A percentile compares a stretch with the other conserved stretches of the same genome.
phyloP scores from a whole-genome alignment of 768 basidiomycete genomes.

The Trametes cinnabarina region DNA sequence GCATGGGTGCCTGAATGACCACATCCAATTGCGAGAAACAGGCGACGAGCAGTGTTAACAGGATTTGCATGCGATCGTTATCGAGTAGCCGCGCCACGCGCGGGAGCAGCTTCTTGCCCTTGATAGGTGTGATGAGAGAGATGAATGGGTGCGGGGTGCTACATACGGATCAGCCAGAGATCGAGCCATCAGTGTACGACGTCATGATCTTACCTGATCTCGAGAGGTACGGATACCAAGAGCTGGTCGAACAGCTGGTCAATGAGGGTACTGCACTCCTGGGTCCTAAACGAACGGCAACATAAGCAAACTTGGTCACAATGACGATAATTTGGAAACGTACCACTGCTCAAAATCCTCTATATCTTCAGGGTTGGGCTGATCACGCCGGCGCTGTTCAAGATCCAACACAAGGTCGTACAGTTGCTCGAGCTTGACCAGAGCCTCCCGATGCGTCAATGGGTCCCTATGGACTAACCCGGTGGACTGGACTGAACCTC shows the following conservation, averaged over 20 bases:
- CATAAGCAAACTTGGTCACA: background rate
- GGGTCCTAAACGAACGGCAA: conserved; percentile 43
- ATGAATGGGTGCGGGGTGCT: conserved; percentile 97
- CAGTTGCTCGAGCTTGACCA: conserved; percentile 76
- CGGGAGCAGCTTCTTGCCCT: conserved; percentile 91
- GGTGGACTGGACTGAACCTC: conserved; percentile 43
- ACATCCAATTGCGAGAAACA: conserved; percentile 95
- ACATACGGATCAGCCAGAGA: conserved; percentile 1
- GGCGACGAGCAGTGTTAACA: conserved; percentile 88
- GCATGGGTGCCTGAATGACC: conserved; percentile 68
- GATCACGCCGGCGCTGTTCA: conserved; percentile 81
- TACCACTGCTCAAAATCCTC: conserved; percentile 47
- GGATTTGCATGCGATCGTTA: conserved; percentile 75
- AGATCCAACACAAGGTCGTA: conserved; percentile 83
- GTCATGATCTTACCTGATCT: conserved; percentile 66
- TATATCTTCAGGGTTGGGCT: conserved; percentile 62
- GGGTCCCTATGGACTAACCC: conserved; percentile 68
- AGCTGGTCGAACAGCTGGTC: conserved; percentile 78
- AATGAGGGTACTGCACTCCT: conserved; percentile 53
- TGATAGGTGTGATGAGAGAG: conserved; percentile 80
- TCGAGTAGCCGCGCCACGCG: conserved; percentile 83
- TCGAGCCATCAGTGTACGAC: background rate
- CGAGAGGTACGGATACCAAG: conserved; percentile 86
- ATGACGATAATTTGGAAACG: conserved; percentile 18
- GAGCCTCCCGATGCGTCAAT: conserved; percentile 72